Conservation (phyloP, 2,329 filamentous ascomycete species). For the Chalara sp. region DNA sequence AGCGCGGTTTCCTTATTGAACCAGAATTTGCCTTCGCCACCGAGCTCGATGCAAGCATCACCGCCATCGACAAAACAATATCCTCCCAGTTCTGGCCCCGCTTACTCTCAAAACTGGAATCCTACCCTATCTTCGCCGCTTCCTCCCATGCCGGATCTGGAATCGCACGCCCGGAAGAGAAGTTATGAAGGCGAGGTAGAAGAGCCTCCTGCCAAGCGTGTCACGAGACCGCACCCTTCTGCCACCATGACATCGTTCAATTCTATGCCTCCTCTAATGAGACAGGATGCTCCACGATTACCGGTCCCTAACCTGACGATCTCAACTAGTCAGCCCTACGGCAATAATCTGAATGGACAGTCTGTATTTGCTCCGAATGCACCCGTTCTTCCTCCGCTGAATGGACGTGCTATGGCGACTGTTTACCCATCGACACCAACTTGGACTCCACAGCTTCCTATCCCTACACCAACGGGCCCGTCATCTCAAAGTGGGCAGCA, state of each 20-base stretch:
- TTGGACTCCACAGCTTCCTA: conserved; percentile 38
- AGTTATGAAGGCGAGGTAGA: conserved; percentile 46
- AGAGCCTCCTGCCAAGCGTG: conserved; percentile 49
- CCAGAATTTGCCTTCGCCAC: conserved; percentile 43
- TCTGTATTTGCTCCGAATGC: conserved; percentile 18
- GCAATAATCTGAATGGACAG: conserved; percentile 13
- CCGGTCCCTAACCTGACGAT: conserved; percentile 64
- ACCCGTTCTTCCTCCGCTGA: conserved; percentile 23
- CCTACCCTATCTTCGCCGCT: conserved; percentile 25
- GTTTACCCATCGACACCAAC: conserved; percentile 54
- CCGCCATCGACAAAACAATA: conserved; percentile 35
- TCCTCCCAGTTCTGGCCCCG: conserved; percentile 17
- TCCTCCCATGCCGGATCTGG: conserved; percentile 32
- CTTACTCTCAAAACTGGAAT: conserved; percentile 26
- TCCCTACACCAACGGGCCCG: conserved; percentile 25
- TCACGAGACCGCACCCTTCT: conserved; percentile 18
- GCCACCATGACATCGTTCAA: conserved; percentile 8
- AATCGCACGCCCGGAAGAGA: conserved; percentile 43
- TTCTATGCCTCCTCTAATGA: conserved; percentile 10
- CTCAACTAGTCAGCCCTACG: conserved; percentile 23
- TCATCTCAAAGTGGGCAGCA: conserved; percentile 12
- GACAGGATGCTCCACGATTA: conserved; percentile 44
- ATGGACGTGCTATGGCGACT: conserved; percentile 63
- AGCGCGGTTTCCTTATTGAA: conserved; percentile 29
- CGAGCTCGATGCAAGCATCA: conserved; percentile 41